Conservation (phyloP, 148 eudicot species). For the Silene uniflora region DNA sequence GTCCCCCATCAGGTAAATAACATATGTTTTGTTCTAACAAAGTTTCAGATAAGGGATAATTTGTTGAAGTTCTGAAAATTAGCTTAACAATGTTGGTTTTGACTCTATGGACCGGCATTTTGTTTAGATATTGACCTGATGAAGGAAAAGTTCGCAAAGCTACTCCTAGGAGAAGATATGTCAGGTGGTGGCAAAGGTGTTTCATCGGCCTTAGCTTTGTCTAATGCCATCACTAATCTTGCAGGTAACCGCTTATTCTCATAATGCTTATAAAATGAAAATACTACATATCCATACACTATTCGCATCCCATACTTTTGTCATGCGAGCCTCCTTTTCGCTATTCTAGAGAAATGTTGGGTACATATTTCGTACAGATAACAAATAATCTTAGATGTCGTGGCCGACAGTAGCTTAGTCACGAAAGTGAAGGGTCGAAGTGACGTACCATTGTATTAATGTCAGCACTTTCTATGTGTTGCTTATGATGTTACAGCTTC, state of each 20-base stretch:
- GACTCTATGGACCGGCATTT: background rate
- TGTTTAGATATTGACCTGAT: constrained; percentile 47
- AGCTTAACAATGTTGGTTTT: background rate
- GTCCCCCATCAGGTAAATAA: constrained; percentile 33
- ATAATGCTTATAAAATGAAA: too few relatives aligned
- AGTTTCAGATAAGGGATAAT: background rate
- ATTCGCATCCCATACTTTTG: too few relatives aligned
- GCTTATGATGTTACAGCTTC: constrained; percentile 49
- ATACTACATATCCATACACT: too few relatives aligned
- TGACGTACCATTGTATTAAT: constrained; percentile 2
- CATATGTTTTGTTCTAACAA: too few relatives aligned
- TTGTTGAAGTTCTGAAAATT: background rate
- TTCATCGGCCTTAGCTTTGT: constrained; percentile 76
- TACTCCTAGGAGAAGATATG: constrained; percentile 71
- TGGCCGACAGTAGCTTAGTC: background rate
- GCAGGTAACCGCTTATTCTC: constrained; percentile 35
- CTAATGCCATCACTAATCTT: constrained; percentile 81
- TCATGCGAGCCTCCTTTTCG: too few relatives aligned
- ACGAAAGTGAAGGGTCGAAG: background rate
- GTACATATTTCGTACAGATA: too few relatives aligned
- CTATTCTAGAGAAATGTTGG: too few relatives aligned
- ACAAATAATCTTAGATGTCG: background rate
- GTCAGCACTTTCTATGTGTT: background rate
- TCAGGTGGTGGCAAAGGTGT: constrained; percentile 86
- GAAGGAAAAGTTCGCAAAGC: constrained; percentile 72